Conservation (phyloP, 192 early-diverging fungal genomes). For the Backusella liffmaniae region DNA sequence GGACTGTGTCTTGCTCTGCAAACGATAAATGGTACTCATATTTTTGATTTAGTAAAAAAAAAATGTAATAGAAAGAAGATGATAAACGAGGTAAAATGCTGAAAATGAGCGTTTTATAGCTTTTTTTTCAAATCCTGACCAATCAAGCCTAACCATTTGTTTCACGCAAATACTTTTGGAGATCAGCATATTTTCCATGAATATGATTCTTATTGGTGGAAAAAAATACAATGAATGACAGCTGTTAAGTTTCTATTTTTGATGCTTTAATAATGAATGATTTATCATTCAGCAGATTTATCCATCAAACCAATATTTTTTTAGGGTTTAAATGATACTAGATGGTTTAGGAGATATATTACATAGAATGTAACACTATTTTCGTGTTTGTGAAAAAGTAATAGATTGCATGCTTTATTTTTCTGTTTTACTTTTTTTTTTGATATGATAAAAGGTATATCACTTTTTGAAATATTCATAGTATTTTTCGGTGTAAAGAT, state of each 20-base stretch:
- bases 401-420: not conserved
- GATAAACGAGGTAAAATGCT: not conserved
- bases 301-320: not conserved
- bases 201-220: too few relatives aligned
- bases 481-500: too few relatives aligned
- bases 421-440: not conserved
- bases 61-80: not conserved
- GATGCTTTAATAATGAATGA: not conserved
- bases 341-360: not conserved
- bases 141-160: not conserved
- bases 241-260: not conserved
- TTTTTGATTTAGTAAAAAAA: not conserved
- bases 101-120: not conserved
- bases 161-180: not conserved
- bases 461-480: too few relatives aligned
- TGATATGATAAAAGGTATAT: not conserved
- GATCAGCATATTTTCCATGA: not conserved
- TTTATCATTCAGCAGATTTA: not conserved
- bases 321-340: not conserved
- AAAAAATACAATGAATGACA: not conserved
- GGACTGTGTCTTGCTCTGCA: constrained; percentile 74
- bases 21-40: constrained; percentile 49
- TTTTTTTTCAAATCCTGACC: not conserved
- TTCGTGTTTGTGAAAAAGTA: not conserved
- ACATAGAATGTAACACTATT: not conserved